Percentiles rank a stretch among this genome's conserved stretches.
Evolutionary conservation across 805 yeast genomes (phyloP).

Genomic region (Yamadazyma takamatsuzukensis): DNA sequence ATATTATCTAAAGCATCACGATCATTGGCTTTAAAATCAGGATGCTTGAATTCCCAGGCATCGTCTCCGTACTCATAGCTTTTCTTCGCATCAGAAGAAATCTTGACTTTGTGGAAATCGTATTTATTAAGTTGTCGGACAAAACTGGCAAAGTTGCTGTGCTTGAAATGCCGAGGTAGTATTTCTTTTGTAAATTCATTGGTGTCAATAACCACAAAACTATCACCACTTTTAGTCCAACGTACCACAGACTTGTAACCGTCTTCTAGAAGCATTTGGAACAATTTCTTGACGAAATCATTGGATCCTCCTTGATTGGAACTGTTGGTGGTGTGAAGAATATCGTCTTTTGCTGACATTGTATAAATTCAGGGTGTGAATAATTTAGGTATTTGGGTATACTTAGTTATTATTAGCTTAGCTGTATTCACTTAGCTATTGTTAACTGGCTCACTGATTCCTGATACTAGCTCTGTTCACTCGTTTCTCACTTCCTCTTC

Average conservation of each 20-base stretch:
- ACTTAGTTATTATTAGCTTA: no score
- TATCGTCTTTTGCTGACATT: no score
- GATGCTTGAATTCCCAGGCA: conserved; percentile 95
- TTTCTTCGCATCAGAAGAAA: conserved; percentile 56
- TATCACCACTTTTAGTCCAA: conserved; percentile 85
- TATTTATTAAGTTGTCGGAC: conserved; percentile 95
- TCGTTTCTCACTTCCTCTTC: no score
- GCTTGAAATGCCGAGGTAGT: conserved; percentile 91
- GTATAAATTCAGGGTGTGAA: no score
- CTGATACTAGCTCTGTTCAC: no score
- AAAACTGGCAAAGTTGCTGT: conserved; percentile 91
- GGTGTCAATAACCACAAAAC: conserved; percentile 85
- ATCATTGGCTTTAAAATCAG: conserved; percentile 76
- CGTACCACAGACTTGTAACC: conserved; percentile 71
- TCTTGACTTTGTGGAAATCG: conserved; percentile 93
- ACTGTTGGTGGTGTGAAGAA: conserved; percentile 15
- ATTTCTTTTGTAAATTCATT: conserved; percentile 86
- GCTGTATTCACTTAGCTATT: no score
- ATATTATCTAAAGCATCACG: conserved; percentile 80
- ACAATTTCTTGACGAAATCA: conserved; percentile 76
- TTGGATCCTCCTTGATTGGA: conserved; percentile 52
- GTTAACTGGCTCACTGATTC: no score
- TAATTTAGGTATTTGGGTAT: no score
- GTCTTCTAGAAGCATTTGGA: conserved; percentile 81
- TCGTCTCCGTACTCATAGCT: conserved; percentile 62